Conservation (phyloP, 139 green algal genomes). For the Cymbomonas tetramitiformis region DNA sequence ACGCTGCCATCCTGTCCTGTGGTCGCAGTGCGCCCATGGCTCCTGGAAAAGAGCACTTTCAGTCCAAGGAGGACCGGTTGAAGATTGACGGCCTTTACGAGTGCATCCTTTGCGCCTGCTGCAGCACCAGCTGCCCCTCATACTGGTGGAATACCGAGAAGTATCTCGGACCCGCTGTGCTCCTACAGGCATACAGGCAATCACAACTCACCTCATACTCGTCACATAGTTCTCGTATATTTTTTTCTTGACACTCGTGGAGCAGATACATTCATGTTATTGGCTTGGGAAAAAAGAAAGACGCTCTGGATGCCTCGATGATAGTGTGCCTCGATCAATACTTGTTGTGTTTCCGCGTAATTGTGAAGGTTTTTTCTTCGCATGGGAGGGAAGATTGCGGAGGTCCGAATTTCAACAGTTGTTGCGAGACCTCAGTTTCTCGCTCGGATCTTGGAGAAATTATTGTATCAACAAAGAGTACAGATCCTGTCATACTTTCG, state of each 20-base stretch:
- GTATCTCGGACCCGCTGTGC: constrained; percentile 89
- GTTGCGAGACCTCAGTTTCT: too few species aligned
- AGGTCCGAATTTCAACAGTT: too few species aligned
- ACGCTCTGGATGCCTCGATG: too few species aligned
- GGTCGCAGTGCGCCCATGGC: too few species aligned
- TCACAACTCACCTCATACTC: too few species aligned
- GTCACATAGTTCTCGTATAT: too few species aligned
- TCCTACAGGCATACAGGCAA: constrained; percentile 87
- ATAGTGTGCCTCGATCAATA: too few species aligned
- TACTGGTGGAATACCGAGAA: constrained; percentile 99
- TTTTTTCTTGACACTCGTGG: not conserved
- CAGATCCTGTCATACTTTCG: constrained; percentile 8
- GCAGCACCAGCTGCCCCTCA: constrained; percentile 79
- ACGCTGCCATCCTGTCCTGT: too few species aligned
- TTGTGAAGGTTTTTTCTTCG: too few species aligned
- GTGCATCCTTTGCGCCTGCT: constrained; percentile 99
- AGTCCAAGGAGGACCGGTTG: constrained; percentile 71
- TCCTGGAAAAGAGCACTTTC: constrained; percentile 62
- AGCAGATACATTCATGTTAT: not conserved
- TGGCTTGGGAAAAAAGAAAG: not conserved
- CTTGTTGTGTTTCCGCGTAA: too few species aligned
- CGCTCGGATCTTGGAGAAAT: not conserved
- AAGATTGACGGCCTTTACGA: constrained; percentile 98
- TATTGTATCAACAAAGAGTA: not conserved
- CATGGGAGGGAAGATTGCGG: too few species aligned